Percentiles rank a stretch among this genome's conserved stretches.
Conservation (phyloP, 2,329 filamentous ascomycete genomes). For the Neopestalotiopsis clavispora region DNA sequence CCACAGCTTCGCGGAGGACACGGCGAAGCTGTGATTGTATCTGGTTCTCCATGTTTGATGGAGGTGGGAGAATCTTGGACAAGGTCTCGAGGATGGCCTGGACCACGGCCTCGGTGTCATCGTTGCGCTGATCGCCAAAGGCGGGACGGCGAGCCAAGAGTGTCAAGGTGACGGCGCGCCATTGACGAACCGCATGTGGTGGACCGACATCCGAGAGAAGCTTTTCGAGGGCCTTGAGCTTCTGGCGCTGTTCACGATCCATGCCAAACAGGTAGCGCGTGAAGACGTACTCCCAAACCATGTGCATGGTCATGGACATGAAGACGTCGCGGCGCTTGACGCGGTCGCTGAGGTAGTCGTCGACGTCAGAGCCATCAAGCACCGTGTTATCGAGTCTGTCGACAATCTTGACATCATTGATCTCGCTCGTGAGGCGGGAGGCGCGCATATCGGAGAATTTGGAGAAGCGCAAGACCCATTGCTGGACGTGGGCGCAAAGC, state of each 20-base stretch:
- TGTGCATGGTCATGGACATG: conserved; percentile 98
- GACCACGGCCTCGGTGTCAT: conserved; percentile 95
- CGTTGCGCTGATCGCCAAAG: conserved; percentile 83
- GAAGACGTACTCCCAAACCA: conserved; percentile 99
- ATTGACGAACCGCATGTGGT: conserved; percentile 87
- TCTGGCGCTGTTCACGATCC: conserved; percentile 96
- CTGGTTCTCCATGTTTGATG: conserved; percentile 77
- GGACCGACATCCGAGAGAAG: conserved; percentile 87
- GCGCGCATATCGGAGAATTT: conserved; percentile 94
- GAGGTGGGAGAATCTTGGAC: conserved; percentile 84
- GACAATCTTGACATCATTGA: conserved; percentile 91
- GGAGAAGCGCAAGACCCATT: conserved; percentile 97
- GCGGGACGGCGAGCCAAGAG: conserved; percentile 79
- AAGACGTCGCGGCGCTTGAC: conserved; percentile 91
- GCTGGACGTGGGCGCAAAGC: conserved; percentile 92
- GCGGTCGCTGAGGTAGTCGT: conserved; percentile 84
- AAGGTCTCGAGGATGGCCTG: conserved; percentile 87
- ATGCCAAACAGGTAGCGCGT: conserved; percentile 98
- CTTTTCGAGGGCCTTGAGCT: conserved; percentile 95
- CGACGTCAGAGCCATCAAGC: conserved; percentile 91
- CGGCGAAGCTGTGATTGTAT: conserved; percentile 84
- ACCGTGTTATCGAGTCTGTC: conserved; percentile 94
- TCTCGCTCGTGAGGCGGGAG: conserved; percentile 81
- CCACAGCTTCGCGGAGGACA: conserved; percentile 87
- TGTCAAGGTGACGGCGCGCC: conserved; percentile 94